Base-by-base conservation (phyloP, 306 rosid species). In the Gillenia trifoliata region DNA sequence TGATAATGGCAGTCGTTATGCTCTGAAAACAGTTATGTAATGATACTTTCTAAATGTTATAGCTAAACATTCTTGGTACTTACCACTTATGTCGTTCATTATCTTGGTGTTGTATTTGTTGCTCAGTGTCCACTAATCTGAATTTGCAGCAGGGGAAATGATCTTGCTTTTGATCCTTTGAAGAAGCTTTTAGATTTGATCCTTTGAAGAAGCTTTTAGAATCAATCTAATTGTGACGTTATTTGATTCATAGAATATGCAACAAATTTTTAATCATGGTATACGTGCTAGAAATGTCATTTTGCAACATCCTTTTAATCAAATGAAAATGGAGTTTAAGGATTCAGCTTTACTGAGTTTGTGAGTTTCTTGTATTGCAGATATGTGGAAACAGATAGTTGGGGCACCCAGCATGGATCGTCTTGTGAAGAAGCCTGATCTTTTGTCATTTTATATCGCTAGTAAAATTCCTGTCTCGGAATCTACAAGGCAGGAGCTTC, bases 401-500 rank as follows among this genome's bases (percentile, higher is more conserved):
- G 98, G 96, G 70, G 71, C 79, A 54, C 96, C 97, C 36, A 89
- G 80, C 82, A 84, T 90, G 97, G 98, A 95, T 81, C 80, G 78
- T 78, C 86, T 92, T 66, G 65, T 92, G 76, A 81, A 90, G 87
- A 95, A 84, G 83, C 99, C 99, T 49, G 96, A 75, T 77, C 79
- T 84, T 72, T 86, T 95, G 79, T 90, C 98, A 40, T 95, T 92
- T 86, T 81, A 83, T 61, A 92, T 95, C 5, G 99, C 98, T 62
- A 90, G 98, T 83, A 95, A 95, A 89, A 82, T 95, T 85, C 98
- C 98, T 9, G 96, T 95, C 52, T 95, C 99, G 62, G 97, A 89
- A 82, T 89, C 93, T 78, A 90, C 93, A 70, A 88, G 99, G 82
- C 99, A 92, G 84, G 97, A 95, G 74, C 99, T 95, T 72, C 78